These are phyloP conservation scores for Cladosporium sp. DNA, from an alignment of 2,329 filamentous ascomycete species.

Conservation along the genomic window DNA sequence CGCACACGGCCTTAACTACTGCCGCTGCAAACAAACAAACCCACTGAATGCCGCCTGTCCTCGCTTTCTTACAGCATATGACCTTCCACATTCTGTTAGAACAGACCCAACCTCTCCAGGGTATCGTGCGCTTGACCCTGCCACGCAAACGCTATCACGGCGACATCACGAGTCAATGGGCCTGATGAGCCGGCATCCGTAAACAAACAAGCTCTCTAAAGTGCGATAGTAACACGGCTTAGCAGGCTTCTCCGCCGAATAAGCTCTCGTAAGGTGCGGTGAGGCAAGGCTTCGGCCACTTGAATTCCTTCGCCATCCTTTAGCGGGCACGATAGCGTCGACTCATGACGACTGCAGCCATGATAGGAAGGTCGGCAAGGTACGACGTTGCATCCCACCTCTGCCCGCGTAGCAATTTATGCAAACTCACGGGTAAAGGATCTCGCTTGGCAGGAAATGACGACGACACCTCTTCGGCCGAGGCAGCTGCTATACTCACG, in stretches of 20 bases:
- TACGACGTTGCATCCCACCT: conserved; percentile 12
- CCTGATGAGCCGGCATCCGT: background rate
- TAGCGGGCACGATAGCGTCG: background rate
- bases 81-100: conserved; percentile 15
- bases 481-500: background rate
- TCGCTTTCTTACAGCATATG: background rate
- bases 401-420: background rate
- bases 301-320: background rate
- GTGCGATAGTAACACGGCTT: background rate
- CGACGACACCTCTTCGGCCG: background rate
- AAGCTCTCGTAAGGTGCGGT: conserved; percentile 2
- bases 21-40: background rate
- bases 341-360: conserved; percentile 1
- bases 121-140: background rate
- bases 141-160: background rate
- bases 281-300: conserved; percentile 4
- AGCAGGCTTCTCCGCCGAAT: conserved; percentile 3
- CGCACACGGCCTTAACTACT: background rate
- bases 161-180: background rate
- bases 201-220: conserved; percentile 8
- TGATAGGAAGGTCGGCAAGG: conserved; percentile 12
- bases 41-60: background rate
- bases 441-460: conserved; percentile 9
- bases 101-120: background rate
- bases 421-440: background rate